These are phyloP conservation scores for Chlamydomonas incerta DNA, from an alignment of 139 green algal species.

Conservation along the genomic window DNA sequence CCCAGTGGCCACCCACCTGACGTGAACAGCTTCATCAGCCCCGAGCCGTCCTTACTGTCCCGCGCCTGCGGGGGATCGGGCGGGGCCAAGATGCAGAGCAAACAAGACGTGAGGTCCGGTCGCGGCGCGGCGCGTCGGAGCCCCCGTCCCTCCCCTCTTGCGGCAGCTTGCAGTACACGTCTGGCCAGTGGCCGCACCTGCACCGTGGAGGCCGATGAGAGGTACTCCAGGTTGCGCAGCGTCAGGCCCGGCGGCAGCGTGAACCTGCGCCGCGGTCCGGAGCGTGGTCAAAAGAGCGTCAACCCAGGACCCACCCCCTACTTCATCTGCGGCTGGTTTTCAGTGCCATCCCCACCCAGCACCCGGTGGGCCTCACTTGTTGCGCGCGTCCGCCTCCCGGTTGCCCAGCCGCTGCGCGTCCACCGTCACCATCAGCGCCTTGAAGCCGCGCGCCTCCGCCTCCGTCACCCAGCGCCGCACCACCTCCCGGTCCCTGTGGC, in stretches of 20 bases:
- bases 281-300: no score
- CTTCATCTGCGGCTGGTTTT: no score
- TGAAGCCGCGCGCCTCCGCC: slow-evolving; percentile 79
- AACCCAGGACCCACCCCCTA: no score
- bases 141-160: no score
- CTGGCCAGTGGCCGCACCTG: not conserved
- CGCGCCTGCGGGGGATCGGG: slow-evolving; percentile 9
- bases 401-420: slow-evolving; percentile 80
- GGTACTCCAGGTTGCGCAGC: slow-evolving; percentile 40
- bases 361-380: no score
- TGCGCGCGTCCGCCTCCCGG: slow-evolving; percentile 79
- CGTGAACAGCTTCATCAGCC: slow-evolving; percentile 64
- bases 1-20: no score
- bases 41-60: slow-evolving; percentile 43
- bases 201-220: not conserved
- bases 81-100: no score
- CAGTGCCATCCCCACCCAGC: no score
- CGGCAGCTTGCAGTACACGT: no score
- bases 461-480: slow-evolving; percentile 70
- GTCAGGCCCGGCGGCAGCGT: slow-evolving; percentile 25
- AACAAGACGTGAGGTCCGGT: no score
- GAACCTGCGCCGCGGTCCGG: no score
- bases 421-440: slow-evolving; percentile 89
- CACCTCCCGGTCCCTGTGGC: slow-evolving; percentile 69
- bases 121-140: no score